phyloP scores from a whole-genome alignment of 176 grass and related monocot species.

The Thalia dealbata region DNA sequence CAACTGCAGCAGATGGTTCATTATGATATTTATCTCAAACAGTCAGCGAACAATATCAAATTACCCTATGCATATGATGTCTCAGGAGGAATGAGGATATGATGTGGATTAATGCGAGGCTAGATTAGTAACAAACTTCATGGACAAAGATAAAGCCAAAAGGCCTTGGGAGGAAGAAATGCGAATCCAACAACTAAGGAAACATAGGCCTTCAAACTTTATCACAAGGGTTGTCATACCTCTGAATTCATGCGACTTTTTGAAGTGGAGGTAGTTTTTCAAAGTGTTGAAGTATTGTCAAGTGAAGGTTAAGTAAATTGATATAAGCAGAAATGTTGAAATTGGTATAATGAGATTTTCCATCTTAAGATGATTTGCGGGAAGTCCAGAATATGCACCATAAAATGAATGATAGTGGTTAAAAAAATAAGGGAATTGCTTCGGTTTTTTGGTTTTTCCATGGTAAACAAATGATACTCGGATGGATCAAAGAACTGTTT shows the following conservation, averaged over 20 bases:
- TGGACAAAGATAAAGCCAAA: not conserved
- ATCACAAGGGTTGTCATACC: not conserved
- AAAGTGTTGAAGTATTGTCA: not conserved
- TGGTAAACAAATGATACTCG: not conserved
- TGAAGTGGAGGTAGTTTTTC: not conserved
- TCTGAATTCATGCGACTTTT: not conserved
- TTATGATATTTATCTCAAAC: not conserved
- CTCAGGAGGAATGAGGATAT: not conserved
- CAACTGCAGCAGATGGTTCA: conserved; percentile 38
- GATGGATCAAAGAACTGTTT: not conserved
- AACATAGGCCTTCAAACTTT: not conserved
- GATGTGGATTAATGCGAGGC: not conserved
- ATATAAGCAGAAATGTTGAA: not conserved
- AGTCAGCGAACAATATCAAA: not conserved
- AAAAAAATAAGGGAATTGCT: not conserved
- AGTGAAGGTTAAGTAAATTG: not conserved
- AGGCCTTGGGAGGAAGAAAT: no score
- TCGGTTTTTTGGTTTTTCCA: not conserved
- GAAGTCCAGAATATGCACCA: not conserved
- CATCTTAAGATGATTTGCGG: not conserved
- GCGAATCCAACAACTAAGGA: not conserved
- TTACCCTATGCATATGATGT: not conserved
- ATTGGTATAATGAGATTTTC: not conserved
- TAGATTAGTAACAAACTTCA: not conserved
- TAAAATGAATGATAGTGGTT: not conserved